Evolutionary conservation across 129 eudicot species (phyloP).

Genomic region (Erigeron canadensis): DNA sequence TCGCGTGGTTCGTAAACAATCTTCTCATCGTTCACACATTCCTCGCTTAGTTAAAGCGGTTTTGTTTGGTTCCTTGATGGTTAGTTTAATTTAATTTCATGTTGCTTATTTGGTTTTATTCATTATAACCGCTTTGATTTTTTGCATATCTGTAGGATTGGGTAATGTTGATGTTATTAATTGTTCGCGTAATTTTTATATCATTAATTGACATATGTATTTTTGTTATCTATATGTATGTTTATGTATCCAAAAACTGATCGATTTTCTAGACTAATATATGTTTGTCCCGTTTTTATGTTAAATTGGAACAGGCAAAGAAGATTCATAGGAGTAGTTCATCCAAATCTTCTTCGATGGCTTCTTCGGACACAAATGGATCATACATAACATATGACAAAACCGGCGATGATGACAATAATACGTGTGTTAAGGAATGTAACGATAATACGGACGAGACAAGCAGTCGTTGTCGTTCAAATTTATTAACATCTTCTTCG

Average conservation of each 20-base stretch:
- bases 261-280: background rate
- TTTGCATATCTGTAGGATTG: too few species aligned
- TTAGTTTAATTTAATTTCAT: constrained; percentile 19
- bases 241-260: too few species aligned
- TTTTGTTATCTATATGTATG: too few species aligned
- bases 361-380: constrained; percentile 5
- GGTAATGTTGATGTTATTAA: too few species aligned
- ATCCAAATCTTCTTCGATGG: constrained; percentile 27
- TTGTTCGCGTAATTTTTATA: too few species aligned
- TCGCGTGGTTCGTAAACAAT: too few species aligned
- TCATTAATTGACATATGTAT: too few species aligned
- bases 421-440: constrained; percentile 16
- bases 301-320: constrained; percentile 29
- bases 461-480: constrained; percentile 23
- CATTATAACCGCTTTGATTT: background rate
- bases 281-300: background rate
- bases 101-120: background rate
- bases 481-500: constrained; percentile 12
- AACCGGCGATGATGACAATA: constrained; percentile 16
- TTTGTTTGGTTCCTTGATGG: constrained; percentile 35
- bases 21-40: constrained; percentile 28
- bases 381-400: constrained; percentile 24
- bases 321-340: constrained; percentile 36
- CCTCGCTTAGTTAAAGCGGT: constrained; percentile 40
- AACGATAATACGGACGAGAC: constrained; percentile 27